Evolutionary conservation across 805 yeast genomes (phyloP).

Genomic region (Komagataella pseudopastoris): DNA sequence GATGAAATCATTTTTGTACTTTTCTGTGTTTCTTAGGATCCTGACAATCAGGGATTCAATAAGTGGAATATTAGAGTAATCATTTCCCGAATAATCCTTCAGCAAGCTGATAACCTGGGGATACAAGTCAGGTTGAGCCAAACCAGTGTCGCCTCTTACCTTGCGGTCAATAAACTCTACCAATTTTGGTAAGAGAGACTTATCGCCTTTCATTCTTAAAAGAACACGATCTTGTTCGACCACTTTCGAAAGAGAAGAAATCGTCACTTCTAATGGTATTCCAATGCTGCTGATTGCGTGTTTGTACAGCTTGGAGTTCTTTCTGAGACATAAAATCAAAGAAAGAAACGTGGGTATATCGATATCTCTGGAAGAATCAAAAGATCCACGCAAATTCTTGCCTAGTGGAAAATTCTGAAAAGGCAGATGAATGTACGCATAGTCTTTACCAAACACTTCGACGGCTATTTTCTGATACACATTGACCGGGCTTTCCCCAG

Average conservation of each 20-base stretch:
- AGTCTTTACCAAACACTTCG: conserved; percentile 6
- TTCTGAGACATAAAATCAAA: conserved; percentile 33
- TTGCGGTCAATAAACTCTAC: conserved; percentile 8
- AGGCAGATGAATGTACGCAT: conserved; percentile 12
- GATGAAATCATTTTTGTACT: conserved; percentile 25
- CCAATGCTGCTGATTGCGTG: conserved; percentile 8
- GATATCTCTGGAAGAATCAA: conserved; percentile 6
- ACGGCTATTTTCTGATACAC: conserved; percentile 14
- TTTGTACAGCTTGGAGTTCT: conserved; percentile 24
- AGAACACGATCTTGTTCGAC: conserved; percentile 20
- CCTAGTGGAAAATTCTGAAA: conserved; percentile 15
- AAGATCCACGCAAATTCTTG: conserved; percentile 10
- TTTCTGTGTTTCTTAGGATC: conserved; percentile 16
- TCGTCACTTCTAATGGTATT: conserved; percentile 26
- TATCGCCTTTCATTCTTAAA: conserved; percentile 12
- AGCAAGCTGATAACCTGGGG: conserved; percentile 30
- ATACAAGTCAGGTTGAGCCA: conserved; percentile 14
- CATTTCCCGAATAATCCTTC: conserved; percentile 43
- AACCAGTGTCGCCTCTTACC: not conserved
- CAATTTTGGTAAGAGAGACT: conserved; percentile 12
- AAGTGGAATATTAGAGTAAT: conserved; percentile 26
- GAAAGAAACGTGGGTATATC: conserved; percentile 24
- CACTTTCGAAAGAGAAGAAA: conserved; percentile 25
- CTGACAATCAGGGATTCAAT: conserved; percentile 35
- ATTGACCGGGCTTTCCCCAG: conserved; percentile 7